Percentiles rank a stretch among this genome's conserved stretches.
Evolutionary conservation across 2,329 filamentous ascomycete genomes (phyloP).

Genomic region (Plenodomus biglobosus): DNA sequence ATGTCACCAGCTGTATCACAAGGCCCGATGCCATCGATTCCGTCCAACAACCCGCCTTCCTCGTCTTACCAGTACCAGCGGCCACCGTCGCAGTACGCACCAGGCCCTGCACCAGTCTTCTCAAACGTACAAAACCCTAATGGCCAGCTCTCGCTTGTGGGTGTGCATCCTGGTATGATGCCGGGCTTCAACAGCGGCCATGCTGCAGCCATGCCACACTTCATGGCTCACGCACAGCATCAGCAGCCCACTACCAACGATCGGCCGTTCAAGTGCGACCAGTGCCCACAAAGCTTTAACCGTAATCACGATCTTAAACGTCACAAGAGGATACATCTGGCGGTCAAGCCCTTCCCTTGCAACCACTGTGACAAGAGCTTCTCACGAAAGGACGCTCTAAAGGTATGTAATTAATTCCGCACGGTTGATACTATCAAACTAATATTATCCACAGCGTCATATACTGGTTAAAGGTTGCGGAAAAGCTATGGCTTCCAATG

Average conservation of each 20-base stretch:
- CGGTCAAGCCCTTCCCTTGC: slow-evolving; percentile 94
- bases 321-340: slow-evolving; percentile 91
- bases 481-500: slow-evolving; percentile 46
- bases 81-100: slow-evolving; percentile 45
- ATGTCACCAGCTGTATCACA: slow-evolving; percentile 56
- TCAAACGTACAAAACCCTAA: slow-evolving; percentile 76
- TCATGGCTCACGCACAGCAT: slow-evolving; percentile 56
- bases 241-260: slow-evolving; percentile 65
- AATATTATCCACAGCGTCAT: slow-evolving; percentile 54
- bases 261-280: slow-evolving; percentile 90
- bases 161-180: slow-evolving; percentile 60
- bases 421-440: slow-evolving; percentile 38
- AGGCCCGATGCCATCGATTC: slow-evolving; percentile 48
- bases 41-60: slow-evolving; percentile 52
- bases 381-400: slow-evolving; percentile 91
- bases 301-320: slow-evolving; percentile 94
- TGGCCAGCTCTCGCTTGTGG: slow-evolving; percentile 70
- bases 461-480: slow-evolving; percentile 69
- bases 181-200: slow-evolving; percentile 62
- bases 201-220: slow-evolving; percentile 65
- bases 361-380: slow-evolving; percentile 93
- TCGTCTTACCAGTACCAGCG: slow-evolving; percentile 52
- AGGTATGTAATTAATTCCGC: slow-evolving; percentile 63
- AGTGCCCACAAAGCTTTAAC: slow-evolving; percentile 92
- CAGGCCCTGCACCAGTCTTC: slow-evolving; percentile 66